Evolutionary conservation across 2,329 filamentous ascomycete species (phyloP), one percentile per base, ranked within the genome.

Genomic region (Exophiala aquamarina): DNA sequence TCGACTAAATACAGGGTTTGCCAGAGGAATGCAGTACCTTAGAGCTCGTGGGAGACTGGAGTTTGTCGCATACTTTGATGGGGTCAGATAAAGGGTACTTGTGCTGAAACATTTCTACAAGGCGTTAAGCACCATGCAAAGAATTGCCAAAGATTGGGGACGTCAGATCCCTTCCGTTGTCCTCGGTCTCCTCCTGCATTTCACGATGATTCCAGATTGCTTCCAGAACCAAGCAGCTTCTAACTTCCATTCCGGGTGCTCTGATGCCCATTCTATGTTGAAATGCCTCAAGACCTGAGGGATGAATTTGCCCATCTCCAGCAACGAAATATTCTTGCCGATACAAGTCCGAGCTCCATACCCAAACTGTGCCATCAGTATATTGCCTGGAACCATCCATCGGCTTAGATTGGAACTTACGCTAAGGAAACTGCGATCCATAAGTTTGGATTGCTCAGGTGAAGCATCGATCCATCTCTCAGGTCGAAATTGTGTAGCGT

Each of bases 401-500:
- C 28, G 9, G 28, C n/a, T 31, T 31, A 9, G 28, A 31, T 31
- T 9, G n/a, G 9, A n/a, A 35, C 38, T 41, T 44, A 44, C 41
- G n/a, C 32, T 29, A 8, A 44, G 31, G 10, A 44, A 28, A 28
- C 21, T 36, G 6, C 41, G 17, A 15, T 66, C 61, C 59, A 72
- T 65, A 13, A 46, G 29, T 41, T 63, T 61, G 14, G 59, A 29
- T 13, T 32, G 39, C 7, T 59, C 50, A n/a, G 58, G 51, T 4
- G 46, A 52, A 10, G 57, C 63, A 3, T 66, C 62, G 1, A 74
- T 50, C 73, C 73, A 76, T 11, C 74, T 58, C 47, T 75, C 72
- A 0, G 73, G 73, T 14, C 58, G 50, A 49, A 70, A 76, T 1
- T 28, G 17, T 7, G 41, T 44, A 3, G 52, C 44, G 26, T 59